Base-by-base conservation (phyloP, 2,329 filamentous ascomycete genomes). In the Alternaria gansuensis region DNA sequence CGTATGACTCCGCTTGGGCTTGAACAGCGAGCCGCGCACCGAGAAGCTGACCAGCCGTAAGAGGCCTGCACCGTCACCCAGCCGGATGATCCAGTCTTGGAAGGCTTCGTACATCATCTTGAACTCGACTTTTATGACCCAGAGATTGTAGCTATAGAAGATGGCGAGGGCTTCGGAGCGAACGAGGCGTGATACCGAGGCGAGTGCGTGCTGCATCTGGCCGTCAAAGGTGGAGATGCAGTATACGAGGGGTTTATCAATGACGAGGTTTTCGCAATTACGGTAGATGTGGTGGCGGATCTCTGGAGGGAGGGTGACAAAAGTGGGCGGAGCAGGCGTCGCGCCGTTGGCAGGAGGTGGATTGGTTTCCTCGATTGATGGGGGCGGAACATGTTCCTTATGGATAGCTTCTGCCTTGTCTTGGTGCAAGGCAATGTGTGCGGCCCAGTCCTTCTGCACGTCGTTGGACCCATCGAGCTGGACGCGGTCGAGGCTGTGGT, bases 51-150 rank as follows among this genome's bases (percentile, higher is more conserved):
- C 67, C 13, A 76, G 63, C 2, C 76, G 71, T 2, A 78, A 64
- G 8, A 60, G 54, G 2, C 66, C 63, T 2, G 75, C 75, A 28
- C 70, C 70, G 34, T 74, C 66, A 43, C 74, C 74, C 0, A 78
- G 67, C 8, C 70, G 64, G 45, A 72, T 72, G 61, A 78, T 77
- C 76, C 76, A 78, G 60, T 74, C 69, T 49, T 69, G 74, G 63
- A 78, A 78, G 37, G 71, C 73, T 59, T 78, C 75, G 64, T 78
- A 78, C 70, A 78, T 77, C 66, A 77, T 74, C 9, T 69, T 67
- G 62, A 75, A 77, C 58, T 78, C 76, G 14, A 77, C 72, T 56
- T 78, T 78, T 66, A 78, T 73, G 54, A 74, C 67, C 76, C 76
- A 78, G 2, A 69, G 74, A 53, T 78, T 78, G 63, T 77, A 75